These are phyloP conservation scores for Bryum argenteum DNA, from an alignment of 225 moss, liverwort and hornwort species.

Conservation along the genomic window DNA sequence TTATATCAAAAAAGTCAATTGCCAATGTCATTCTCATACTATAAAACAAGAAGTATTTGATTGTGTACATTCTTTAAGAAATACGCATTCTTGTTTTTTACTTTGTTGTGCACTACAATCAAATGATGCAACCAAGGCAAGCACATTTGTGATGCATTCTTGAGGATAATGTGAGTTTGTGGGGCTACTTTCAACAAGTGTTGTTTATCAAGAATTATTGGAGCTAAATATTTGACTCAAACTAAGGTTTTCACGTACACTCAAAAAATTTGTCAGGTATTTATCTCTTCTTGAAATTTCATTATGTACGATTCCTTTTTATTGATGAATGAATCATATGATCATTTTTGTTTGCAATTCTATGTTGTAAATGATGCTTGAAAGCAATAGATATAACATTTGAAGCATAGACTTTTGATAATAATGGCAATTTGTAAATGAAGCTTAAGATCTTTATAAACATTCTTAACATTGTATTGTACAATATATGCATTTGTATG, in stretches of 20 bases:
- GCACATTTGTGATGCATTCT: not conserved
- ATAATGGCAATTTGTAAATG: not conserved
- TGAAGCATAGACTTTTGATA: not conserved
- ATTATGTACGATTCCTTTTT: not conserved
- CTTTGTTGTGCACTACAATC: not conserved
- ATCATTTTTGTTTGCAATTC: not conserved
- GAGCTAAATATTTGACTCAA: conserved; percentile 31
- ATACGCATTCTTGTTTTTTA: not conserved
- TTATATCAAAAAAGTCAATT: not conserved
- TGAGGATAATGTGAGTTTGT: not conserved
- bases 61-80: not conserved
- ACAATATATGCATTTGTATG: no score
- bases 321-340: not conserved
- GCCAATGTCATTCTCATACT: not conserved
- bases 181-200: not conserved
- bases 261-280: conserved; percentile 28
- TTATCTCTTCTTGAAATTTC: not conserved
- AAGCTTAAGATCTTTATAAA: accelerated
- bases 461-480: no score
- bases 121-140: not conserved
- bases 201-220: conserved; percentile 2
- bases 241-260: not conserved
- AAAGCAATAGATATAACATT: not conserved
- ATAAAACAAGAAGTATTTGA: not conserved
- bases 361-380: not conserved